These are phyloP conservation scores for Gossypium trilobum DNA, from an alignment of 441 rosid genomes.

Conservation along the genomic window DNA sequence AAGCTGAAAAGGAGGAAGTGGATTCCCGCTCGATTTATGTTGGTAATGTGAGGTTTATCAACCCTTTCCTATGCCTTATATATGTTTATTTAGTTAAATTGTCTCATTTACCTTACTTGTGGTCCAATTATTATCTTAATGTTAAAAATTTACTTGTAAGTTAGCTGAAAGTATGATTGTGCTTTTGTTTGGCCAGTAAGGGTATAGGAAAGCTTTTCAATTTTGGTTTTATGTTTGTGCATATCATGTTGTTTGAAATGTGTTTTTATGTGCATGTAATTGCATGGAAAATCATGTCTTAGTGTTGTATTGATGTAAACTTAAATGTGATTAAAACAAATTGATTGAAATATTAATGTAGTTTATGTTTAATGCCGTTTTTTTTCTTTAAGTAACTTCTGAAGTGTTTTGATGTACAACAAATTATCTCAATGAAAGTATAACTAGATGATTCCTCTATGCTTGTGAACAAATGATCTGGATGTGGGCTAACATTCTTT, in stretches of 20 bases:
- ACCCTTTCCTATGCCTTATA: constrained; percentile 11
- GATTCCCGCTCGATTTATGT: constrained; percentile 70
- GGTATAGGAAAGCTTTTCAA: not conserved
- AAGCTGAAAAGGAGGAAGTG: constrained; percentile 72
- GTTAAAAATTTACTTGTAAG: not conserved
- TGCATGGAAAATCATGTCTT: not conserved
- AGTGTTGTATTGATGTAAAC: not conserved
- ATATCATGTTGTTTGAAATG: not conserved
- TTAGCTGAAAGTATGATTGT: not conserved
- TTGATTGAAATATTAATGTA: not conserved
- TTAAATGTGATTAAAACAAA: not conserved
- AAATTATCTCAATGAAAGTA: not conserved
- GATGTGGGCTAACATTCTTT: not conserved
- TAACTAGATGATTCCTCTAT: not conserved
- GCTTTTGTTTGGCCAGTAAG: not conserved
- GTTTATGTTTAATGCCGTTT: not conserved
- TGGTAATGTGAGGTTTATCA: constrained; percentile 56
- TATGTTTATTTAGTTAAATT: not conserved
- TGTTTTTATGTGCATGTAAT: not conserved
- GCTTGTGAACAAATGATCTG: not conserved
- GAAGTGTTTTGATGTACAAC: not conserved
- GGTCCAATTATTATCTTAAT: not conserved
- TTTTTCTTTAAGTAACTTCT: not conserved
- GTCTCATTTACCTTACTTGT: not conserved
- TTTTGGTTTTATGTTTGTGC: constrained; percentile 8